A percentile compares a stretch with the other conserved stretches of the same genome.
Conservation (phyloP, 257 asterid genomes). For the Fraxinus anomala region DNA sequence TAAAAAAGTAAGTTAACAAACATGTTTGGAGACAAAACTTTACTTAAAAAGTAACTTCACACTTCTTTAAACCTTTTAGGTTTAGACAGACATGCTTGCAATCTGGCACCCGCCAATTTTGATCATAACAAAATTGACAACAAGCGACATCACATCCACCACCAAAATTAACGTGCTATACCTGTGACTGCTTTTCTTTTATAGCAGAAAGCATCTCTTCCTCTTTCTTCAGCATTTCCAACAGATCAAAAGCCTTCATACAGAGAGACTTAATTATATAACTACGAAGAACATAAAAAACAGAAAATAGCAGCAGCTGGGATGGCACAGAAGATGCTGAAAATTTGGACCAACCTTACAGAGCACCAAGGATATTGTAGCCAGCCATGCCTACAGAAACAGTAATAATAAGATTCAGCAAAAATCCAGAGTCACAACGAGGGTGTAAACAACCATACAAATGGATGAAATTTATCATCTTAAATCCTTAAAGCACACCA, state of each 20-base stretch:
- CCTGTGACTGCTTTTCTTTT: conserved; percentile 74
- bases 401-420: conserved; percentile 20
- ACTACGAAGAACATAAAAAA: conserved; percentile 15
- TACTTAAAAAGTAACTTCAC: not conserved
- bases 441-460: conserved; percentile 17
- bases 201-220: conserved; percentile 84
- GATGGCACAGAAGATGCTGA: not conserved
- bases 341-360: conserved; percentile 72
- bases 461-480: conserved; percentile 3
- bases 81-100: not conserved
- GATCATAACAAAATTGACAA: too few relatives aligned
- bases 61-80: not conserved
- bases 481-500: not conserved
- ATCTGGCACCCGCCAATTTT: not conserved
- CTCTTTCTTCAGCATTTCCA: conserved; percentile 94
- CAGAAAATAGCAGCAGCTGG: not conserved
- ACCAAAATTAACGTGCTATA: conserved; percentile 32
- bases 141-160: too few relatives aligned
- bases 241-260: conserved; percentile 84
- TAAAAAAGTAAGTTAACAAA: not conserved
- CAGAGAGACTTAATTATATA: conserved; percentile 1
- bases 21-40: not conserved
- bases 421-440: not conserved
- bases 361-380: conserved; percentile 75
- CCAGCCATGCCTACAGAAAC: conserved; percentile 81